Evolutionary conservation across 1,139 yeast genomes (phyloP).

Genomic region (Eremothecium cymbalariae): DNA sequence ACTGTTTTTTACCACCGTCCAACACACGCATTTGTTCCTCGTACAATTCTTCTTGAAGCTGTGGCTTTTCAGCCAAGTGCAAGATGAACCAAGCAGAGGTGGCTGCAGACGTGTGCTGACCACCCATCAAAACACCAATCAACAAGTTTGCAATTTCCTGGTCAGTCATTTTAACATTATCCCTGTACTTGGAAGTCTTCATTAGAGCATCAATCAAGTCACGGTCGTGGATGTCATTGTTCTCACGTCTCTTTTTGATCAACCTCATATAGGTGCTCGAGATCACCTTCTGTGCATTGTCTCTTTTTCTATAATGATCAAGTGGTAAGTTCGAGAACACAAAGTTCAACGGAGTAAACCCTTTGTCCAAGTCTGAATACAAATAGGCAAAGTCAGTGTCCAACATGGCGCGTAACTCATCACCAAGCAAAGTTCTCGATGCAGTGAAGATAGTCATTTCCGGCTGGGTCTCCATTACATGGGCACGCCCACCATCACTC

Average conservation of each 20-base stretch:
- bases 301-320: constrained; percentile 78
- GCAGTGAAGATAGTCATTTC: constrained; percentile 97
- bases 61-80: constrained; percentile 81
- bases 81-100: constrained; percentile 92
- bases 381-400: constrained; percentile 77
- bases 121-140: constrained; percentile 97
- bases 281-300: constrained; percentile 76
- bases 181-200: constrained; percentile 78
- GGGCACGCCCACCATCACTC: constrained; percentile 43
- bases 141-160: constrained; percentile 87
- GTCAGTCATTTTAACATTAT: constrained; percentile 90
- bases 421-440: constrained; percentile 82
- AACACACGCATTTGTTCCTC: constrained; percentile 63
- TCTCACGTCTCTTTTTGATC: constrained; percentile 61
- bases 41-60: constrained; percentile 70
- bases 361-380: constrained; percentile 89
- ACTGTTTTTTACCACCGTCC: constrained; percentile 48
- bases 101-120: constrained; percentile 96
- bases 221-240: constrained; percentile 70
- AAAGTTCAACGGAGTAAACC: constrained; percentile 92
- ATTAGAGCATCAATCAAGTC: constrained; percentile 87
- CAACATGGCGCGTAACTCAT: constrained; percentile 78
- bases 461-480: constrained; percentile 81
- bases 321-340: constrained; percentile 91
- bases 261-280: constrained; percentile 73